Base-by-base conservation (phyloP, 1,139 yeast species). In the Taiozyma sp. region DNA sequence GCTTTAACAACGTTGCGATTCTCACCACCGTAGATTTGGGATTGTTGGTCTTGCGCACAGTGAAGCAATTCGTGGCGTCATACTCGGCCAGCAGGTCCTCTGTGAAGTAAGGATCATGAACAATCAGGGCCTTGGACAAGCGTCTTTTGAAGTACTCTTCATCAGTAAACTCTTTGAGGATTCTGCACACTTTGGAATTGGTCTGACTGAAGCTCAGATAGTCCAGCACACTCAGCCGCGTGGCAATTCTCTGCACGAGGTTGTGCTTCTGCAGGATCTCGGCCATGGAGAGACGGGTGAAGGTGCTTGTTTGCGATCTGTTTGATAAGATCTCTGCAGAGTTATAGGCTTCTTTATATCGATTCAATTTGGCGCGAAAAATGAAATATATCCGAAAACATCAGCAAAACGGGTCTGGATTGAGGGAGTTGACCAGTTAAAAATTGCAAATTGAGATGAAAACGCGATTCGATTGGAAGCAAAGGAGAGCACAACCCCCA, bases 31-130 rank as follows among this genome's bases (percentile, higher is more conserved):
- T 56, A 7, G 48, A 39, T 41, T 53, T 60, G 12, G 65, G 63
- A 32, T 58, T 52, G 2, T 51, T 51, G 0, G 62, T 57, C 38
- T 50, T 51, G 34, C 46, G 53, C 8, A 53, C 8, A 16, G 48
- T 41, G 49, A 60, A 58, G 1, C 53, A 53, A 2, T 52, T 48
- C 2, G 51, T 28, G 1, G 56, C 48, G 19, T 57, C 59, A 8
- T 45, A 45, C 13, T 59, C 62, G 3, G 50, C 28, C 16, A 59
- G 45, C 1, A 59, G 45, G 29, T 57, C 62, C 28, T 51, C 53
- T 1, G 45, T 42, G 43, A 46, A 47, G 0, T 16, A 19, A 0
- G 57, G 51, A 40, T 60, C 60, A 43, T 49, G 51, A 12, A 44
- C 48, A 14, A 61, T 53, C n/a, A 54, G 48, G 4, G 51, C 52